Evolutionary conservation across 1,284 basidiomycete genomes (phyloP), one percentile per base, ranked within the genome.

Genomic region (Apiotrichum mycotoxinovorans): DNA sequence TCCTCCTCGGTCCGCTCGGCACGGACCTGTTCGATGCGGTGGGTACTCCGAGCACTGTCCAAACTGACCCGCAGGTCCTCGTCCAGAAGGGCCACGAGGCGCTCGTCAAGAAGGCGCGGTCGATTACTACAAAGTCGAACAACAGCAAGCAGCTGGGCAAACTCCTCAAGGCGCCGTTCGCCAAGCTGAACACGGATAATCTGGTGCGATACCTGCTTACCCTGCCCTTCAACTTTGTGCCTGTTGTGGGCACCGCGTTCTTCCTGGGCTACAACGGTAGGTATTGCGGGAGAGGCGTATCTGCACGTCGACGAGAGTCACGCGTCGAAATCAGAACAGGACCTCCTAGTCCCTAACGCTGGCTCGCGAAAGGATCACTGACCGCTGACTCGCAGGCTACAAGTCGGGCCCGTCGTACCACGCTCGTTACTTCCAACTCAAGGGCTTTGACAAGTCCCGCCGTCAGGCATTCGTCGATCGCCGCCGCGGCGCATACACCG

Each of bases 351-450:
- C n/a, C n/a, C n/a, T n/a, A n/a, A n/a, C n/a, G n/a, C 4, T 37
- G 3, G 22, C 42, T 26, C 22, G 22, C 11, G 40, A n/a, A 20
- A 22, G 27, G 7, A 26, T 23, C 18, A 38, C 52, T 51, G 27
- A 51, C 37, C 20, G 26, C 20, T n/a, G n/a, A n/a, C 7, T 30
- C 30, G 7, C 53, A 72, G 74, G 75, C 23, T 69, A 69, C 51
- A 83, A 83, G 70, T 71, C 80, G 9, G 85, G 85, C 15, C 85
- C 84, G 0, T 73, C 79, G 8, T 85, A 82, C 73, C 86, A 87
- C 70, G 70, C 80, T 5, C 81, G 85, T 35, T 88, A 87, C 71
- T 88, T 87, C 76, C 82, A 86, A 71, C 79, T 87, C 53, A 87
- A 87, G 72, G 80, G 80, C 3, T 74, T 72, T 51, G 70, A 73